These are phyloP conservation scores for Solanum hybrid DNA, from an alignment of 305 asterid genomes.

Conservation along the genomic window DNA sequence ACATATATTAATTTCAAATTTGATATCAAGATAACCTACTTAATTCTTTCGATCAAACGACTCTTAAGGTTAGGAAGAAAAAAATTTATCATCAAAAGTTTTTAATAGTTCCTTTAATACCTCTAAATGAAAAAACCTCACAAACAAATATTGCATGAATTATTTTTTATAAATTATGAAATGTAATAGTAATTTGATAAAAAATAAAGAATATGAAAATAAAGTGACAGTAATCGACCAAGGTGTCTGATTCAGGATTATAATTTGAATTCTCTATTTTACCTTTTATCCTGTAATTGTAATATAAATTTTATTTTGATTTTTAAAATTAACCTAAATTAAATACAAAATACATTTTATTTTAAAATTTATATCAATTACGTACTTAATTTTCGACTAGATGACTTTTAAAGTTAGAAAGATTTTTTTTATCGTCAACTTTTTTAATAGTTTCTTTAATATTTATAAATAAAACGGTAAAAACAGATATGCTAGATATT, in stretches of 20 bases:
- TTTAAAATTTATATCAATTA: no score
- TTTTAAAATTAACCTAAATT: no score
- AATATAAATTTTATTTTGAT: no score
- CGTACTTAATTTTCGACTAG: no score
- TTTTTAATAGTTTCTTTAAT: background rate
- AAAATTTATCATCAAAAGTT: no score
- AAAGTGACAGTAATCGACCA: no score
- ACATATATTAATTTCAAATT: background rate
- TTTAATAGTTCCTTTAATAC: no score
- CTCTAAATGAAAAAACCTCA: no score
- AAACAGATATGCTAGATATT: background rate
- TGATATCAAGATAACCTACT: background rate
- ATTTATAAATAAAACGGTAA: background rate
- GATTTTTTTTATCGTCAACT: background rate
- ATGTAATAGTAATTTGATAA: background rate
- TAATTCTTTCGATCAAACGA: background rate
- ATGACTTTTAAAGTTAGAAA: background rate
- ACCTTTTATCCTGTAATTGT: background rate
- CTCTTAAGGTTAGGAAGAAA: background rate
- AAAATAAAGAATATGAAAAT: background rate
- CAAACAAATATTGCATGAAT: background rate
- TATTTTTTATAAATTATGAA: background rate
- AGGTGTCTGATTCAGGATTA: background rate
- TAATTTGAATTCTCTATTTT: background rate
- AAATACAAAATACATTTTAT: no score